These are phyloP conservation scores for Eucommia ulmoides DNA, from an alignment of 257 asterid species.

Conservation along the genomic window DNA sequence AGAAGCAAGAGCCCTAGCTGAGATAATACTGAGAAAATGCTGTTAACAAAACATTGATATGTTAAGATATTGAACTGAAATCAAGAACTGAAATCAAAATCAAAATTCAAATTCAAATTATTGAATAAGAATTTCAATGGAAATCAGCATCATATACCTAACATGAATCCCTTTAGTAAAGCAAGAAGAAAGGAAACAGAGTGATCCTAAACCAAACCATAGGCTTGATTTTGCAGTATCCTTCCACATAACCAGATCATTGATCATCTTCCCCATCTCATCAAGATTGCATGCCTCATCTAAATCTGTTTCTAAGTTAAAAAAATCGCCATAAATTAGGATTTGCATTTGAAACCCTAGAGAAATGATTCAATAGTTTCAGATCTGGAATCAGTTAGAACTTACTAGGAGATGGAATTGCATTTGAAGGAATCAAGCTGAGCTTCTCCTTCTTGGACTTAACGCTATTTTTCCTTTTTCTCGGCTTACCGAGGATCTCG, in stretches of 20 bases:
- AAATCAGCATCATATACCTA: conserved; percentile 64
- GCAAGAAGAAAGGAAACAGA: conserved; percentile 75
- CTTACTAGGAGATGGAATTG: conserved; percentile 21
- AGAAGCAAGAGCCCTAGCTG: conserved; percentile 66
- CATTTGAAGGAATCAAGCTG: conserved; percentile 19
- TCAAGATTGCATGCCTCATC: conserved; percentile 37
- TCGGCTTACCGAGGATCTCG: conserved; percentile 45
- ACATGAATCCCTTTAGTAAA: conserved; percentile 50
- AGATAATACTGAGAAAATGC: conserved; percentile 70
- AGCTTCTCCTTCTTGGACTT: conserved; percentile 47
- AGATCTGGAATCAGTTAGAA: neutral
- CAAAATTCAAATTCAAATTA: neutral
- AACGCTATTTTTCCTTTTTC: conserved; percentile 50
- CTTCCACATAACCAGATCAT: conserved; percentile 82
- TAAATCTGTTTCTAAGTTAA: conserved; percentile 24
- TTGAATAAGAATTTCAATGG: neutral
- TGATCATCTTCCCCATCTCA: conserved; percentile 34
- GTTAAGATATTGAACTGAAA: neutral
- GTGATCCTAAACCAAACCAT: conserved; percentile 90
- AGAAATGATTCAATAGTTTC: neutral
- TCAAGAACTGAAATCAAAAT: neutral
- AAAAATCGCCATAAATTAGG: conserved; percentile 4
- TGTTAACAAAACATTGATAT: conserved; percentile 16
- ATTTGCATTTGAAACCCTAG: neutral
- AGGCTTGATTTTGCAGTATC: conserved; percentile 90